Evolutionary conservation across 106 monocot species (phyloP), one percentile per base, ranked within the genome.

Genomic region (Vanilla planifolia): DNA sequence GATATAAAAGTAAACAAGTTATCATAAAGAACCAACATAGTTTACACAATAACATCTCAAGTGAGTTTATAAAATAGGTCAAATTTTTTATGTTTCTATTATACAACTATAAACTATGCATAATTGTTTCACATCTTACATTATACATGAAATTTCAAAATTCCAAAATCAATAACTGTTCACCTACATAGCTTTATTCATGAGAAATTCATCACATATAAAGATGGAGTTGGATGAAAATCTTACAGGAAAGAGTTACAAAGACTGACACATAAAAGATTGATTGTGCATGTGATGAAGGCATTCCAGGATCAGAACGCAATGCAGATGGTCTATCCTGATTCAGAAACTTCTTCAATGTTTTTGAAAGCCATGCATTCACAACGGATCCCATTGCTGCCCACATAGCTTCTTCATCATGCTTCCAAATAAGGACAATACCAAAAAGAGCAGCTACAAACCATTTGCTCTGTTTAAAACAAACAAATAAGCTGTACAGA

Each of bases 241-340:
- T 13, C 76, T 78, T 90, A 95, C 95, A 62, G 24, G 77, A 95
- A 67, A 84, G 55, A 66, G 86, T 23, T 50, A 66, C 59, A 63
- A 76, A 68, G 11, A 67, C 33, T 5, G 86, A 61, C 16, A 50
- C 48, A 79, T 84, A 90, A 58, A 89, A 90, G 43, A 95, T 75
- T 65, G 90, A 90, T 51, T 95, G 95, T 20, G 95, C 83, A 79
- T 95, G 95, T 23, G 95, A 84, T 6, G 95, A 95, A 34, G 95
- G 95, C 95, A 95, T 95, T 67, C 95, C 90, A 58, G 95, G 95
- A 63, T 79, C 95, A 48, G 95, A 77, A 72, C 76, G 79, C 77
- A 95, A 71, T 48, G 71, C 67, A 61, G 77, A 66, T 11, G 95
- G 95, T 53, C 95, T 83, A 62, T 78, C 44, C 66, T 90, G 95